Conservation (phyloP, 2,329 filamentous ascomycete species). For the Ophiostoma populinum region DNA sequence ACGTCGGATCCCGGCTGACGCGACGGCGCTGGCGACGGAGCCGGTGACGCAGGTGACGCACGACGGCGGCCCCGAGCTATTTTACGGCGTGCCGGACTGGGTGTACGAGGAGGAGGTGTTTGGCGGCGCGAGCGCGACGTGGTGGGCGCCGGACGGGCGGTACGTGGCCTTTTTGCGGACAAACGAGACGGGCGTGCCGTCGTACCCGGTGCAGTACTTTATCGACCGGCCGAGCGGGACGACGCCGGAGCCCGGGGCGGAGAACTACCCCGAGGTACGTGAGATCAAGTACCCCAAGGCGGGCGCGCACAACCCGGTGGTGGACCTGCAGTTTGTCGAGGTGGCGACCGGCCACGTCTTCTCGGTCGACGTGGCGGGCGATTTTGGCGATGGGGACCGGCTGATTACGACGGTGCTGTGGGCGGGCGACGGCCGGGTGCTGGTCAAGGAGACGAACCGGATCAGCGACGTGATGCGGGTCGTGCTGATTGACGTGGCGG, state of each 20-base stretch:
- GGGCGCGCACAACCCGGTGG: slow-evolving; percentile 80
- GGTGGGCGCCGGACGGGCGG: slow-evolving; percentile 86
- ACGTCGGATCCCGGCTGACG: slow-evolving; percentile 36
- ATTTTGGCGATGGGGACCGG: slow-evolving; percentile 65
- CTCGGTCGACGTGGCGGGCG: slow-evolving; percentile 56
- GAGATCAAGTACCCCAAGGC: slow-evolving; percentile 97
- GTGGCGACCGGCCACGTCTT: slow-evolving; percentile 62
- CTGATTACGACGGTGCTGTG: slow-evolving; percentile 89
- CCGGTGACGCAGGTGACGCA: slow-evolving; percentile 56
- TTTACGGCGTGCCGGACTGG: slow-evolving; percentile 96
- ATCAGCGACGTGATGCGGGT: slow-evolving; percentile 85
- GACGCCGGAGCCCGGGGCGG: slow-evolving; percentile 49
- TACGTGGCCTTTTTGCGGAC: slow-evolving; percentile 85
- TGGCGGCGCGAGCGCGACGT: slow-evolving; percentile 61
- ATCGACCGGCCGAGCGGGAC: slow-evolving; percentile 68
- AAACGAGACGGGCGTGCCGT: slow-evolving; percentile 80
- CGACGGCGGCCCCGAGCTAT: slow-evolving; percentile 75
- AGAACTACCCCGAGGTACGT: slow-evolving; percentile 77
- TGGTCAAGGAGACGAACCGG: slow-evolving; percentile 85
- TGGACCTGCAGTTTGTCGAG: slow-evolving; percentile 80
- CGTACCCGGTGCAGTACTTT: slow-evolving; percentile 89
- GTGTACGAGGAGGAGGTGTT: slow-evolving; percentile 85
- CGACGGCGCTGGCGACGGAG: slow-evolving; percentile 7
- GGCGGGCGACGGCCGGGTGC: slow-evolving; percentile 59
- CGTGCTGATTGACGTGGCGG: slow-evolving; percentile 62